Evolutionary conservation across 768 basidiomycete species (phyloP), one percentile per base, ranked within the genome.

Genomic region (Collybiopsis confluens): DNA sequence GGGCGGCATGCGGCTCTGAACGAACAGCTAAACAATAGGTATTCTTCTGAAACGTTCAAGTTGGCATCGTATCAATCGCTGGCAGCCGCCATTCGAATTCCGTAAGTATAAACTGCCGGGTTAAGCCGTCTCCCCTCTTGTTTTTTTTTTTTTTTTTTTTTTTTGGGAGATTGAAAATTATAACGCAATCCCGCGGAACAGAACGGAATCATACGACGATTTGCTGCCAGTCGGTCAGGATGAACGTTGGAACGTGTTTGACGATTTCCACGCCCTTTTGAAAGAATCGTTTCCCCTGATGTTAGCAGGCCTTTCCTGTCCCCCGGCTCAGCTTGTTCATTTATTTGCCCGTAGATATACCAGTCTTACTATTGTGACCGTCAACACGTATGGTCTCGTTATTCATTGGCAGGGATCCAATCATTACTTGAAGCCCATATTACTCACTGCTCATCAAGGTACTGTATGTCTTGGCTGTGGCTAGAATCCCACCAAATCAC

Each of bases 341-440:
- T 45, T 7, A 23, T 3, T 47, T 16, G 27, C 20, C n/a, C 18
- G 4, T 36, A 88, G 86, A 13, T 82, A 88, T 64, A 45, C 72
- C 16, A 76, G 67, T 7, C 72, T 91, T 38, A 61, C 73, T 21
- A 73, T 87, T 55, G 83, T 82, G 7, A 83, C 81, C 59, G 81
- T 93, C 61, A 90, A 91, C 64, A 87, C 82, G 0, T 88, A 87
- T 59, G 90, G 80, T 0, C 74, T 92, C 15, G 65, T 89, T 7
- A 88, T 80, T 62, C 78, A 82, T 45, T 91, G 88, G 88, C 70
- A 75, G 46, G 90, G 89, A 1, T 75, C 78, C 3, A 74, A 89
- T 58, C 54, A 64, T 8, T 68, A 73, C 1, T 70, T 88, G n/a
- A 87, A 88, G 63, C 90, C 90, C 0, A 59, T 90, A 16, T 70